Evolutionary conservation across 768 basidiomycete species (phyloP), one percentile per base, ranked within the genome.

Genomic region (Kwoniella sp.): DNA sequence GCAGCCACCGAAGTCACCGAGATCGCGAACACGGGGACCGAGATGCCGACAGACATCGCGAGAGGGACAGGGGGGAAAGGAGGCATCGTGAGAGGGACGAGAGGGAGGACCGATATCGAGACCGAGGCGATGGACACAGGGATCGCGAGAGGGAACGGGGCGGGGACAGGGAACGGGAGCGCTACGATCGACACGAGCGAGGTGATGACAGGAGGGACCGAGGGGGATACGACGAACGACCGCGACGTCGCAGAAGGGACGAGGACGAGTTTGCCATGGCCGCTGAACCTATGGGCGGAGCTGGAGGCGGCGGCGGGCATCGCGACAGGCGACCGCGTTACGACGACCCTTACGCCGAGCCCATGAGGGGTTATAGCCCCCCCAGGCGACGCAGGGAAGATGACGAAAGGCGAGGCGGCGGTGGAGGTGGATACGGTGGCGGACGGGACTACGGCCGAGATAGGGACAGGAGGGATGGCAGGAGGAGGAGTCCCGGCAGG

Each of bases 401-500:
- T n/a, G 42, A 56, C 33, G 61, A 40, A 31, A 19, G 53, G 49
- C 12, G 53, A 42, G 36, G 59, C 47, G 29, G 59, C 11, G 49
- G 57, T 12, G 53, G 61, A 26, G 57, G 68, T 25, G 73, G 78
- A 20, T 73, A 69, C 26, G 69, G 67, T 20, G 64, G 69, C 20
- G 46, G 46, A 22, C 28, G 60, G 15, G 49, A 48, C 23, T 38
- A 56, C 17, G 46, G 49, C 7, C 54, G 67, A 38, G 67, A 63
- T 14, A 68, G 69, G 31, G 62, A 78, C 11, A 73, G 74, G 19
- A 76, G 71, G 0, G 70, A 76, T 11, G 77, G 79, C 25, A 78
- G 80, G 20, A 63, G 81, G 32, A 75, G 80, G 25, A 86, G 83
- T 19, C 84, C 86, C 12, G 86, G 84, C 1, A 77, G 91, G 62